Conservation (phyloP, 441 rosid species). For the Flueggea neowawraea region DNA sequence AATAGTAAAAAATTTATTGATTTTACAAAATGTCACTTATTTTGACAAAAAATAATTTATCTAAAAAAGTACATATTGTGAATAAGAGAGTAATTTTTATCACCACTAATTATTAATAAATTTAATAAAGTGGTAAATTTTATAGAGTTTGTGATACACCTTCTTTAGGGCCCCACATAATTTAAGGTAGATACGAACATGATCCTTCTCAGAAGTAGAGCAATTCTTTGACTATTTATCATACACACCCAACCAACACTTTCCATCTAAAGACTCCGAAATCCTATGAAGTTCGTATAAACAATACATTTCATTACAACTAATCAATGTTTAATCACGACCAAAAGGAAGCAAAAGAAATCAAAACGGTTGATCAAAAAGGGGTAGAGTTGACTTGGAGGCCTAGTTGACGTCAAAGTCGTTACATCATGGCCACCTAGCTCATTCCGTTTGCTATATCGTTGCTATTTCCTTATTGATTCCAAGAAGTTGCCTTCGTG, state of each 20-base stretch:
- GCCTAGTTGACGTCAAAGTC: slow-evolving; percentile 60
- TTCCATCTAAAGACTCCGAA: too few relatives aligned
- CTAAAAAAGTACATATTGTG: too few relatives aligned
- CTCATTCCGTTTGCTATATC: slow-evolving; percentile 3
- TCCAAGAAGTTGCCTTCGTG: slow-evolving; percentile 55
- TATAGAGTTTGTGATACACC: neutral
- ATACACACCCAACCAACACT: neutral
- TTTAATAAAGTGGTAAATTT: too few relatives aligned
- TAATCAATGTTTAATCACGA: too few relatives aligned
- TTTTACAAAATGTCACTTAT: too few relatives aligned
- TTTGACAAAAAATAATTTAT: too few relatives aligned
- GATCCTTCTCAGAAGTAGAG: slow-evolving; percentile 2
- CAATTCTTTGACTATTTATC: slow-evolving; percentile 11
- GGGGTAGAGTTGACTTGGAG: slow-evolving; percentile 11
- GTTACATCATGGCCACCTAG: slow-evolving; percentile 17
- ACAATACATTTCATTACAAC: too few relatives aligned
- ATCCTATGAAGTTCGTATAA: too few relatives aligned
- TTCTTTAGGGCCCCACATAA: neutral
- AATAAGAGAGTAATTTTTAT: too few relatives aligned
- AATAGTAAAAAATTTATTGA: too few relatives aligned
- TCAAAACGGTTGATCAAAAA: neutral
- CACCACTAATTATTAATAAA: too few relatives aligned
- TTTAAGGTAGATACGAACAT: neutral
- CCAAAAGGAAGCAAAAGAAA: too few relatives aligned
- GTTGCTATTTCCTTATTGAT: slow-evolving; percentile 55